phyloP scores from a whole-genome alignment of 2,329 filamentous ascomycete species.

The Colletotrichum magnum region DNA sequence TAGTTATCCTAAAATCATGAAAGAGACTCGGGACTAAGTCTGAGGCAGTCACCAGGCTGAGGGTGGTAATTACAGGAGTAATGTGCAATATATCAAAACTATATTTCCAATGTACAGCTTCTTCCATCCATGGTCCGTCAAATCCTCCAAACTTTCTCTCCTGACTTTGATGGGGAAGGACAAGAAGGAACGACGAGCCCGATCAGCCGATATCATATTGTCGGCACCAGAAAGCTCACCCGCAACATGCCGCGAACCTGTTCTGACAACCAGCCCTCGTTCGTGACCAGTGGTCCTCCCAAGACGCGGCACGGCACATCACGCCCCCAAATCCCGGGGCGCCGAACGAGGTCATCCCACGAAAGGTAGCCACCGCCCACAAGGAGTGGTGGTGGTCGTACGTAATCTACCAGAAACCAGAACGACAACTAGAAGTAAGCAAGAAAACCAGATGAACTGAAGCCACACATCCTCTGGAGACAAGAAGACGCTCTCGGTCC shows the following conservation, averaged over 20 bases:
- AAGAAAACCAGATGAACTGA: background rate
- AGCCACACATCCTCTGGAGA: background rate
- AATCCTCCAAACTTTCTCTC: too few relatives aligned
- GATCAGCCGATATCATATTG: conserved; percentile 8
- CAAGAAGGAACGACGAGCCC: conserved; percentile 1
- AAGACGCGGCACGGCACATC: conserved; percentile 6
- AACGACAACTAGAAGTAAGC: background rate
- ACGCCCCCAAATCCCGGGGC: background rate
- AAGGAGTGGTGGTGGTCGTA: too few relatives aligned
- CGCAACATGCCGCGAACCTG: too few relatives aligned
- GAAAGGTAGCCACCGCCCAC: too few relatives aligned
- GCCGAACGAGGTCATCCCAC: too few relatives aligned
- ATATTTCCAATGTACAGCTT: background rate
- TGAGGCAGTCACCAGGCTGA: too few relatives aligned
- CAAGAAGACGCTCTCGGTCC: background rate
- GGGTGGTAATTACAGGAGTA: background rate
- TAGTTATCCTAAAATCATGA: background rate
- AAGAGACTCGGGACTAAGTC: background rate
- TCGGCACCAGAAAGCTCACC: background rate
- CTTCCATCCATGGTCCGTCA: background rate
- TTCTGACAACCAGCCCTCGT: background rate
- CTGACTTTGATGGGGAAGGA: background rate
- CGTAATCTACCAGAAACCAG: too few relatives aligned
- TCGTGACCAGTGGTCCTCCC: background rate
- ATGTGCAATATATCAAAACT: conserved; percentile 8